phyloP scores from a whole-genome alignment of 257 asterid species.

The Solanum neorickii region DNA sequence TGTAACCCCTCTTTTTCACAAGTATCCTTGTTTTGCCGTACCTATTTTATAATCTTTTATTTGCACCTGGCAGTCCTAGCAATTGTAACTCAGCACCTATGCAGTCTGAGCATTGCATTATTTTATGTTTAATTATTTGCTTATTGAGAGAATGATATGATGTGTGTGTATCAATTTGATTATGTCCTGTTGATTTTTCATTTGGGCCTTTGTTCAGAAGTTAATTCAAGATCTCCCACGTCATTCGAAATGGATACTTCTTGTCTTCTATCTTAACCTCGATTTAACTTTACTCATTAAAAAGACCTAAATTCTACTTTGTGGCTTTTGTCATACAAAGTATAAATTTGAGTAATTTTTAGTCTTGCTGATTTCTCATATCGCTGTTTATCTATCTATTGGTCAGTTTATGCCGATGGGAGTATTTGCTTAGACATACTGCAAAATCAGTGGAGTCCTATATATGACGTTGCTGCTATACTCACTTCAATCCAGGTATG shows the following conservation, averaged over 20 bases:
- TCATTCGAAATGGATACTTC: not conserved
- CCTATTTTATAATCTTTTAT: not conserved
- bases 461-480: slow-evolving; percentile 88
- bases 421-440: slow-evolving; percentile 88
- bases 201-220: not conserved
- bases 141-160: not conserved
- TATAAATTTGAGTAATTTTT: not conserved
- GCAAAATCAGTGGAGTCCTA: slow-evolving; percentile 97
- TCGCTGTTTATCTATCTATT: not conserved
- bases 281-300: not conserved
- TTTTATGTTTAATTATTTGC: not conserved
- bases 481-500: slow-evolving; percentile 90
- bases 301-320: not conserved
- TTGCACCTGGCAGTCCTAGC: not conserved
- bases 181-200: not conserved
- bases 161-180: not conserved
- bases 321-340: not conserved
- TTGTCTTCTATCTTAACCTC: not conserved
- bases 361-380: not conserved
- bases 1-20: no score
- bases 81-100: not conserved
- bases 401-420: slow-evolving; percentile 87
- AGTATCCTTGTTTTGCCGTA: not conserved
- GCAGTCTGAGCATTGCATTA: not conserved
- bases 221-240: not conserved